phyloP scores from a whole-genome alignment of 805 yeast genomes.

The Scheffersomyces spartinae region DNA sequence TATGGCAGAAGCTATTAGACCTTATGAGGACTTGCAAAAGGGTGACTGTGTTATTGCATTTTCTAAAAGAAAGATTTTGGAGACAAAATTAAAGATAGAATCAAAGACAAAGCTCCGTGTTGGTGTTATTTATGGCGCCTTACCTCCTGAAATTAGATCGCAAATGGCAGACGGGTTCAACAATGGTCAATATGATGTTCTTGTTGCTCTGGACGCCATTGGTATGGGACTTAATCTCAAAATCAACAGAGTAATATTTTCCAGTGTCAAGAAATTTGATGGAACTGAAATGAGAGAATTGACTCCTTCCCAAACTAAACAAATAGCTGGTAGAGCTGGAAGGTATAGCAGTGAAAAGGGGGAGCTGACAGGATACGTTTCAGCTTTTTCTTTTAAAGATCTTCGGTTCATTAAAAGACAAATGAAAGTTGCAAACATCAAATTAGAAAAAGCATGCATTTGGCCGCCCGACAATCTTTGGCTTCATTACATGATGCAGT shows the following conservation, averaged over 20 bases:
- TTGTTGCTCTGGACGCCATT: constrained; percentile 93
- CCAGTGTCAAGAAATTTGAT: constrained; percentile 55
- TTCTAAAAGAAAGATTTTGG: constrained; percentile 61
- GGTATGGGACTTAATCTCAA: constrained; percentile 95
- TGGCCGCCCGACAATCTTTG: constrained; percentile 76
- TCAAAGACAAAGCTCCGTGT: constrained; percentile 49
- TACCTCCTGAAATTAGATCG: constrained; percentile 91
- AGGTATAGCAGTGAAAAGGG: constrained; percentile 37
- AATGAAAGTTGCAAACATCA: constrained; percentile 39
- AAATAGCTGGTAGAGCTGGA: constrained; percentile 96
- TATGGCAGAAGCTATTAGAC: constrained; percentile 18
- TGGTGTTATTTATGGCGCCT: constrained; percentile 87
- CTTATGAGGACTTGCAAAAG: constrained; percentile 29
- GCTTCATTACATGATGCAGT: constrained; percentile 50
- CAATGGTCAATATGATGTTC: constrained; percentile 63
- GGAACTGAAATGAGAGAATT: constrained; percentile 42
- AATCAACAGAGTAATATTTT: constrained; percentile 70
- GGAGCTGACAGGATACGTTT: constrained; percentile 36
- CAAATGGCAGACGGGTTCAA: constrained; percentile 77
- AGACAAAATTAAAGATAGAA: constrained; percentile 61
- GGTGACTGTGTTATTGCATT: constrained; percentile 93
- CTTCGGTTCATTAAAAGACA: constrained; percentile 33
- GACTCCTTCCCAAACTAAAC: constrained; percentile 63
- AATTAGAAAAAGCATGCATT: constrained; percentile 50
- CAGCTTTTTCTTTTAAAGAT: constrained; percentile 37